Evolutionary conservation across 2,329 filamentous ascomycete species (phyloP).

Genomic region (Colletotrichum magnum): DNA sequence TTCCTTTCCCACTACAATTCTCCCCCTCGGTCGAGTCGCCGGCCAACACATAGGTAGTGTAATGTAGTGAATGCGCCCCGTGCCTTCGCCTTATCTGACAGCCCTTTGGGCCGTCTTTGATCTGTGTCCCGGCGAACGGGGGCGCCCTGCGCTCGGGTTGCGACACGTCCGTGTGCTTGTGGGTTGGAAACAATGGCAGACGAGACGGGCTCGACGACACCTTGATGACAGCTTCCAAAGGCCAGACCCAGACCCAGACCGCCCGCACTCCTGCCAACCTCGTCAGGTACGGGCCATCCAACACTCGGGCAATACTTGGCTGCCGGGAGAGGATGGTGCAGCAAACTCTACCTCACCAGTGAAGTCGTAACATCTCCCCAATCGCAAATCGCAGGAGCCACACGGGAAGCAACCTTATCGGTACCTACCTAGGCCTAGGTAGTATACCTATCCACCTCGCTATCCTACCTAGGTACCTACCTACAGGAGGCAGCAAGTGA

Average conservation of each 20-base stretch:
- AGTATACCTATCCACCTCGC: too few species aligned
- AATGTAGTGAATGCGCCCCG: slow-evolving; percentile 2
- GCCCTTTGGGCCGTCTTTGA: slow-evolving; percentile 21
- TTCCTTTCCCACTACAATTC: not conserved
- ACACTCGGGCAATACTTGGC: not conserved
- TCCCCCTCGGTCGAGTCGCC: slow-evolving; percentile 18
- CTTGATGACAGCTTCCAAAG: not conserved
- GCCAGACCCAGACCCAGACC: not conserved
- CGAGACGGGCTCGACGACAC: not conserved
- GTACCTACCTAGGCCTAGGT: too few species aligned
- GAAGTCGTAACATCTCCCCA: not conserved
- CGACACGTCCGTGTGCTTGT: not conserved
- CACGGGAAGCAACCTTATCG: too few species aligned
- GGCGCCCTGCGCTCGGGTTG: not conserved
- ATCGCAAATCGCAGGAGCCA: too few species aligned
- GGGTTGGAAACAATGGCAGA: not conserved
- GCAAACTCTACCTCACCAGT: not conserved
- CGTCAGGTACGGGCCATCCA: not conserved
- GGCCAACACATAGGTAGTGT: slow-evolving; percentile 1
- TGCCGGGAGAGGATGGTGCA: not conserved
- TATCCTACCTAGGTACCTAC: too few species aligned
- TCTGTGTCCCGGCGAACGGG: slow-evolving; percentile 24
- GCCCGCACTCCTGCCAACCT: not conserved
- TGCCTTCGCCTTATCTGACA: slow-evolving; percentile 38
- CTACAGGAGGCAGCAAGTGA: too few species aligned